Evolutionary conservation across 495 filamentous ascomycete species (phyloP), one percentile per base, ranked within the genome.

Genomic region (Aspergillus baeticus): DNA sequence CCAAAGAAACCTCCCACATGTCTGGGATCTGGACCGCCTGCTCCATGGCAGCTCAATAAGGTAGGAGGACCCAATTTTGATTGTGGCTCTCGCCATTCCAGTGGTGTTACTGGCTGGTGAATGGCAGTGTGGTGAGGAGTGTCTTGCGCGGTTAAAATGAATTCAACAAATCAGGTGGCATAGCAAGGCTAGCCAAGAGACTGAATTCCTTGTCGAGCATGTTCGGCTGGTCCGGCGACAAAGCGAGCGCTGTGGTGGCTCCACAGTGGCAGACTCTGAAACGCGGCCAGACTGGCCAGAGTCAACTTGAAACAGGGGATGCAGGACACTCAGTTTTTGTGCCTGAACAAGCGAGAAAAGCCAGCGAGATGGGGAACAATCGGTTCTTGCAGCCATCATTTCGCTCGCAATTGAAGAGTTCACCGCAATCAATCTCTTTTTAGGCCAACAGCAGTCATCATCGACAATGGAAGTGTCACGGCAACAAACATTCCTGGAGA

Each of bases 281-380:
- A 62, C 60, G 42, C 50, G 45, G 51, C 45, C 44, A 55, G 38
- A 37, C 48, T 53, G 47, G 17, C 49, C 29, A 37, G 38, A 36
- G 49, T n/a, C 35, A 38, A 49, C 48, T 14, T 62, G 55, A 62
- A 62, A 62, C 60, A 62, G 55, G 60, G 46, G 59, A 53, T 29
- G 26, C 26, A 29, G 36, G n/a, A 13, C 20, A 20, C 18, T 23
- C 11, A n/a, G 33, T 50, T 31, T 35, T 50, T 46, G 23, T 10
- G 21, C 51, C 17, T 33, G 43, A 18, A 37, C 21, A 34, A n/a
- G 20, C n/a, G 17, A 11, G 17, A 46, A 10, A 38, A 26, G 39
- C 35, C 39, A 35, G 38, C 46, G 17, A 33, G 22, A 29, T 33
- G 14, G 6, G 31, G 26, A 10, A 21, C 14, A 13, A 6, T 23